Conservation (phyloP, 768 basidiomycete genomes). For the Imleria badia region DNA sequence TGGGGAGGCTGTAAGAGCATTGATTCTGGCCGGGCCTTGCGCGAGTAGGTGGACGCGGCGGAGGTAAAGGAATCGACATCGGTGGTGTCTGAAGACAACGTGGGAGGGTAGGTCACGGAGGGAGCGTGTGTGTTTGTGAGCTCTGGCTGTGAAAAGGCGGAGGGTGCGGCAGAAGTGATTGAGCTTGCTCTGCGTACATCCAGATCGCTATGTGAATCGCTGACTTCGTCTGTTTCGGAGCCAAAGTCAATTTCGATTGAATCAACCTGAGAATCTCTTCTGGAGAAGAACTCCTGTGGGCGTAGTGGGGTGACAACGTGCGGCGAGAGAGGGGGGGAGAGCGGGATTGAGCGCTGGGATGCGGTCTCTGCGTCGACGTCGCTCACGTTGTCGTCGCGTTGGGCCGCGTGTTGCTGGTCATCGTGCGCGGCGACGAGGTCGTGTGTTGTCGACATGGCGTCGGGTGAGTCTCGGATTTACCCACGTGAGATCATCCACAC, state of each 20-base stretch:
- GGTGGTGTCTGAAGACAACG: conserved; percentile 41
- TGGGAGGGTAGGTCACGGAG: conserved; percentile 61
- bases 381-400: conserved; percentile 37
- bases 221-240: conserved; percentile 54
- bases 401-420: conserved; percentile 5
- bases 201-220: conserved; percentile 43
- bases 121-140: conserved; percentile 34
- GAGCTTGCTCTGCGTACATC: conserved; percentile 44
- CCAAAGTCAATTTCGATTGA: conserved; percentile 54
- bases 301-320: conserved; percentile 29
- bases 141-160: conserved; percentile 36
- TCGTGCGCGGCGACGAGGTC: conserved; percentile 3
- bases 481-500: background rate
- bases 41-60: conserved; percentile 51
- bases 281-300: conserved; percentile 33
- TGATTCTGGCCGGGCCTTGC: conserved; percentile 79
- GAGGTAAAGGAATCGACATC: conserved; percentile 63
- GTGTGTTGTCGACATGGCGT: conserved; percentile 14
- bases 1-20: conserved; percentile 58
- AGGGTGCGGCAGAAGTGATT: conserved; percentile 51
- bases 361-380: conserved; percentile 73
- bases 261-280: conserved; percentile 45
- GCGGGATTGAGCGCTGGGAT: conserved; percentile 74
- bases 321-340: conserved; percentile 60
- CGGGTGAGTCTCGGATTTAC: too few relatives aligned